These are phyloP conservation scores for Lotmaria passim DNA, from an alignment of 208 protist genomes.

Conservation along the genomic window DNA sequence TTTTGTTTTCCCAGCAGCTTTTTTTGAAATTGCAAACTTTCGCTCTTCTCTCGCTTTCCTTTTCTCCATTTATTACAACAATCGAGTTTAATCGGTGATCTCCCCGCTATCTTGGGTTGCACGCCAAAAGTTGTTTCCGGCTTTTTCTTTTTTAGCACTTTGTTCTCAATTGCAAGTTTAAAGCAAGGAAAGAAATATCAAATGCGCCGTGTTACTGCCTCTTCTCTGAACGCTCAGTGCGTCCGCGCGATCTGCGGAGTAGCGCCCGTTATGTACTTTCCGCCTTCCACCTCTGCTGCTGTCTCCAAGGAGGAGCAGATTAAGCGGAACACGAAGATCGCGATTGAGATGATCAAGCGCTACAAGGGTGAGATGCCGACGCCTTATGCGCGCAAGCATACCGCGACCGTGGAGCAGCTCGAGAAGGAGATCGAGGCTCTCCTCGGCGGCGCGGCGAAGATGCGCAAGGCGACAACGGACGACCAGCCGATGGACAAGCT, in stretches of 20 bases:
- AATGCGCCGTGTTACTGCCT: slow-evolving; percentile 74
- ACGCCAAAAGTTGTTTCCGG: neutral
- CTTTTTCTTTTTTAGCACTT: neutral
- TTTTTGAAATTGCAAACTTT: neutral
- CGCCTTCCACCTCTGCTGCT: slow-evolving; percentile 41
- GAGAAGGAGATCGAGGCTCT: slow-evolving; percentile 91
- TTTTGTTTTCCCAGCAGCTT: neutral
- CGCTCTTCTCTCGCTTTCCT: neutral
- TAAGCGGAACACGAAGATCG: slow-evolving; percentile 89
- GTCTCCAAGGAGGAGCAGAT: slow-evolving; percentile 81
- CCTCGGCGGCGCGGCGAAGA: slow-evolving; percentile 78
- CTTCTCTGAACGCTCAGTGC: slow-evolving; percentile 43
- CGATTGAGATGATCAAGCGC: slow-evolving; percentile 89
- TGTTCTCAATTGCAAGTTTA: slow-evolving; percentile 14
- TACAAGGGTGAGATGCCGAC: slow-evolving; percentile 80
- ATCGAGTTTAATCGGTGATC: neutral
- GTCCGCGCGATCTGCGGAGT: slow-evolving; percentile 79
- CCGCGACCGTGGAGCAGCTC: slow-evolving; percentile 84
- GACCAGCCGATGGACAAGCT: slow-evolving; percentile 93
- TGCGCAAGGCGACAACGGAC: slow-evolving; percentile 74
- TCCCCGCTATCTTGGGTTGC: neutral
- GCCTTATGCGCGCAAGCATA: slow-evolving; percentile 83
- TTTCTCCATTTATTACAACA: neutral
- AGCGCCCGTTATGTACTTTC: slow-evolving; percentile 89
- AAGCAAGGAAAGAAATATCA: slow-evolving; percentile 11